Conservation (phyloP, 1,284 basidiomycete genomes). For the Hypsizygus ulmarius region DNA sequence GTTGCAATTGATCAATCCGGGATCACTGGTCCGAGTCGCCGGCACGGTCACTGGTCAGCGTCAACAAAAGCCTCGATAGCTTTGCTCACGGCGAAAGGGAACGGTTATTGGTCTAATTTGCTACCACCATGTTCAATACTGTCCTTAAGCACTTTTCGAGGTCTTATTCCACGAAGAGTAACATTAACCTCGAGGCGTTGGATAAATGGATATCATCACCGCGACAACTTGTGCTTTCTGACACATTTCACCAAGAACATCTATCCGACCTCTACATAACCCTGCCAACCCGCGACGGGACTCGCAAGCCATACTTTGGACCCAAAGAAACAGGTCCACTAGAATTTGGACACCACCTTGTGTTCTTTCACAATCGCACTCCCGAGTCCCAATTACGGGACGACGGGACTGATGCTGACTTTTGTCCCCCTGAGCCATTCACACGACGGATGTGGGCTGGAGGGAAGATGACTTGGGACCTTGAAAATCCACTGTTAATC, state of each 20-base stretch:
- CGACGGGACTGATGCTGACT: constrained; percentile 73
- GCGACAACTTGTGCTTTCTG: constrained; percentile 39
- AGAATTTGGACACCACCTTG: constrained; percentile 67
- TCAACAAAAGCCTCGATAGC: too few species aligned
- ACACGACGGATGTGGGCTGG: constrained; percentile 83
- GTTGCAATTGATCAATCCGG: too few species aligned
- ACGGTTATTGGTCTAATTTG: background rate
- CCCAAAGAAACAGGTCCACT: constrained; percentile 46
- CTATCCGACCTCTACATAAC: constrained; percentile 64
- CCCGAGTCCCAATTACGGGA: constrained; percentile 55
- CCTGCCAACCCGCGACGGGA: constrained; percentile 68
- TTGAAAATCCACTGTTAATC: constrained; percentile 46
- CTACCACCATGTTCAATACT: constrained; percentile 16
- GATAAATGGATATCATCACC: constrained; percentile 51
- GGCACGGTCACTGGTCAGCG: too few species aligned
- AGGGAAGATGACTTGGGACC: constrained; percentile 67
- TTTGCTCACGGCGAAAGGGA: background rate
- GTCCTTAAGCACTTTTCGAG: constrained; percentile 10
- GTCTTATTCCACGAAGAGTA: constrained; percentile 17
- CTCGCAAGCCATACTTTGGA: constrained; percentile 35
- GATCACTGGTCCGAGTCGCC: too few species aligned
- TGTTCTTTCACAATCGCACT: constrained; percentile 70
- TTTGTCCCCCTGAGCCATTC: constrained; percentile 74
- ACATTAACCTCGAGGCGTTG: constrained; percentile 28
- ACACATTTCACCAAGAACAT: constrained; percentile 49